phyloP scores from a whole-genome alignment of 2,329 filamentous ascomycete species.

The Eurotiales sp. region DNA sequence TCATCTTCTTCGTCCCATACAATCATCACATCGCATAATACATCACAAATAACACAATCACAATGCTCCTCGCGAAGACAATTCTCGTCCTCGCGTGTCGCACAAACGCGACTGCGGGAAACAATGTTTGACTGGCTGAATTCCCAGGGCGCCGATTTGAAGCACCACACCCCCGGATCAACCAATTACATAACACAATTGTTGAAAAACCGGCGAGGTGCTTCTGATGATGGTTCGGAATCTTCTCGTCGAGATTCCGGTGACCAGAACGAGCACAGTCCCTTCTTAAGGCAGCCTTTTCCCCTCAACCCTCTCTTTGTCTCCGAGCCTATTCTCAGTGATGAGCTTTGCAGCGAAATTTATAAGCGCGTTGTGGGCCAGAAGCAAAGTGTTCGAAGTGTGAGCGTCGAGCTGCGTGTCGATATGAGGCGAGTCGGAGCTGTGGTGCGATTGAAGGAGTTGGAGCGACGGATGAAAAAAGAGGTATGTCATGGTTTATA shows the following conservation, averaged over 20 bases:
- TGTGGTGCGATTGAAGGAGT: constrained; percentile 77
- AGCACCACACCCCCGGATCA: constrained; percentile 28
- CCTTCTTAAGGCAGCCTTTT: constrained; percentile 56
- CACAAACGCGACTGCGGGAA: constrained; percentile 49
- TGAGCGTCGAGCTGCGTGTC: constrained; percentile 72
- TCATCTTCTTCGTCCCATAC: constrained; percentile 17
- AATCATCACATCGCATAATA: constrained; percentile 15
- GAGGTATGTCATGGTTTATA: constrained; percentile 69
- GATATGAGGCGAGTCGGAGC: constrained; percentile 82
- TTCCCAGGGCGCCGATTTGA: constrained; percentile 28
- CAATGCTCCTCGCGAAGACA: constrained; percentile 22
- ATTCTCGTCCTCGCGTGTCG: constrained; percentile 30
- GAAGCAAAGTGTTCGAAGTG: constrained; percentile 67
- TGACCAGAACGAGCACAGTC: not conserved
- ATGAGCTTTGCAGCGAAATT: constrained; percentile 68
- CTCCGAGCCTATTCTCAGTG: constrained; percentile 69
- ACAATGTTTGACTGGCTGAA: constrained; percentile 60
- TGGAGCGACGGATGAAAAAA: constrained; percentile 73
- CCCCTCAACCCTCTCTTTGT: constrained; percentile 69
- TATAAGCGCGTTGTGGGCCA: constrained; percentile 64
- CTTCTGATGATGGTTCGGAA: constrained; percentile 2
- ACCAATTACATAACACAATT: constrained; percentile 30
- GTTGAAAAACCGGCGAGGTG: constrained; percentile 15
- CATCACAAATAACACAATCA: constrained; percentile 14
- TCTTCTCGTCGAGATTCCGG: not conserved